Base-by-base conservation (phyloP, 371 early-diverging fungal genomes). In the Thermomucor indicae-seudaticae region DNA sequence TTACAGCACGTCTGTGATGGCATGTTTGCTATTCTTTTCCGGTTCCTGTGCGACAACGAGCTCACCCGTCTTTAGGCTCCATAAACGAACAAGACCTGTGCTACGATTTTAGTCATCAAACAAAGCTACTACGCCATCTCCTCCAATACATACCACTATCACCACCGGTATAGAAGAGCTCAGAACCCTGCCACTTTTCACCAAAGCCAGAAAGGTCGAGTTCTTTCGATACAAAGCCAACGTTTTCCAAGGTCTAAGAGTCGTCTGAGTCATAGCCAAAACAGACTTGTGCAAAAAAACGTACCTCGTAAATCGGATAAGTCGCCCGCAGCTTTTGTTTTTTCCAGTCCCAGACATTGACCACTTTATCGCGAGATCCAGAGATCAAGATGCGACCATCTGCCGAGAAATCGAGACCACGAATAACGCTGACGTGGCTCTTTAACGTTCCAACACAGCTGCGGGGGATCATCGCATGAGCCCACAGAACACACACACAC, bases 301-400 rank as follows among this genome's bases (percentile, higher is more conserved):
- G 4, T 37, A 37, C 37, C 10, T 93, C 92, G 51, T 81, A 93
- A 3, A 91, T 80, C 11, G 97, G 97, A 35, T 90, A 81, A 0
- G 96, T 96, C n/a, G 87, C 84, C 10, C 79, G 62, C 14, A 92
- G 66, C 37, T 78, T 70, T 45, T 81, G 75, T 2, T 75, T 73
- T 28, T 77, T 68, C 65, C 95, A 67, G 47, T 90, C 86, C 97
- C 97, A 98, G 0, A 97, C 78, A 60, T 88, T 92, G 7, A 95
- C 85, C 10, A 97, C 91, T 57, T 90, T 88, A 62, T 99, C 99
- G 53, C 99, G 88, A 2, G 91, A 93, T 25, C 92, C 95, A 25
- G 88, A 89, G 16, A 98, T 74, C 64, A 99, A 74, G 30, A 75
- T 72, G 40, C 75, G 58, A 16, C 91, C 93, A 39, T 88, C 84